Base-by-base conservation (phyloP, 1,284 basidiomycete species). In the Ustilago cynodontis region DNA sequence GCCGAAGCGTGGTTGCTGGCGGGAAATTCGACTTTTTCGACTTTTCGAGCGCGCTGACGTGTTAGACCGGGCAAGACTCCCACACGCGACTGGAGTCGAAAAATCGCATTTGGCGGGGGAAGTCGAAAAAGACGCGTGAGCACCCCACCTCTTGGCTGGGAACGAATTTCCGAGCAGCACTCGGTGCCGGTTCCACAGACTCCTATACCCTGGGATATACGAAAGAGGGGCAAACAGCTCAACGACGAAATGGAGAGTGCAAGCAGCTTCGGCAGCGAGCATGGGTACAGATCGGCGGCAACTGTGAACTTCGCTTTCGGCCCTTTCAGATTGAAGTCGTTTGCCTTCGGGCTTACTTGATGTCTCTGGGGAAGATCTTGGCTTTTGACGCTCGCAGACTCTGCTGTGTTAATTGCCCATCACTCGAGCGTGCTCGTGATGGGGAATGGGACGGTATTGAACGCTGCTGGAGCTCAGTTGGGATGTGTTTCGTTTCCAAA, bases 191-290 rank as follows among this genome's bases (percentile, higher is more conserved):
- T 20, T 8, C 50, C 20, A 22, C 53, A 54, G 53, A 54, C 53
- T 54, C 51, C 31, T 22, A 8, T 54, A 37, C 52, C 52, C 53
- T 54, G 53, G 53, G 53, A 54, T 54, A 54, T 26, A 54, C 16
- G 52, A 52, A 54, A 54, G 20, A 22, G 22, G 7, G 20, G 3
- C 41, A 20, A 43, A 22, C 7, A 43, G 41, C 0, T 43, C 41
- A 22, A 22, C 41, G 41, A 43, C 41, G 41, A 43, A 43, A 43
- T 11, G 41, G 41, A 43, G 20, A 43, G 20, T 43, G 41, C 41
- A 43, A 43, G 41, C 41, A 43, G 41, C 41, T 43, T 22, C n/a
- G 20, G 41, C 41, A 43, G 41, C 28, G 49, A 20, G 24, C 16
- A 51, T 26, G 28, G 43, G 43, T 47, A 47, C 43, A n/a, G 43